A percentile compares a stretch with the other conserved stretches of the same genome.
phyloP scores from a whole-genome alignment of 257 asterid genomes.

The Solanum verrucosum region DNA sequence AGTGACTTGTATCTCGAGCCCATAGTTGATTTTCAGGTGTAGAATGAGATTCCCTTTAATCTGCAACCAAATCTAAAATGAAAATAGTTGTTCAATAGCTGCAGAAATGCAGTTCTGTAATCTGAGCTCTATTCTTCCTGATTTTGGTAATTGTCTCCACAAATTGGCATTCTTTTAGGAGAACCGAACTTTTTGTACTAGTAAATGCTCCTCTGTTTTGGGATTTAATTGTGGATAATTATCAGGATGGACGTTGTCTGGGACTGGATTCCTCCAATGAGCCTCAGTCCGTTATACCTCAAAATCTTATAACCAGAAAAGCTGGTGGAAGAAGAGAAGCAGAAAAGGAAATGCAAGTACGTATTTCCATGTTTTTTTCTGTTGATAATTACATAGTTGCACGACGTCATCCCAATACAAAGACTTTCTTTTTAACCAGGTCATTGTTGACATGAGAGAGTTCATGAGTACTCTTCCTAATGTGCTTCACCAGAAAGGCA shows the following conservation, averaged over 20 bases:
- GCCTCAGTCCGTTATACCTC: conserved; percentile 53
- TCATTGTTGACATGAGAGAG: conserved; percentile 99
- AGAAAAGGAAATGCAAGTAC: conserved; percentile 77
- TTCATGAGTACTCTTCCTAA: conserved; percentile 99
- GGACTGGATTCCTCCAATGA: conserved; percentile 45
- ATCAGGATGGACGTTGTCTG: conserved; percentile 62
- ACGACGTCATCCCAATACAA: background rate
- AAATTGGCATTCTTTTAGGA: background rate
- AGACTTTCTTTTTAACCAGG: conserved; percentile 24
- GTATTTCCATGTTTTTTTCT: conserved; percentile 4
- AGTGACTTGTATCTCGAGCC: background rate
- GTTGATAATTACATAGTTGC: background rate
- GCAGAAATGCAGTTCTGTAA: background rate
- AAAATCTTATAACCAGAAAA: conserved; percentile 70
- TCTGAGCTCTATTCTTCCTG: background rate
- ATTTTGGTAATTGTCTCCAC: background rate
- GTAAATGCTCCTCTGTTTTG: background rate
- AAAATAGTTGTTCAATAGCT: background rate
- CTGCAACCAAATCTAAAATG: background rate
- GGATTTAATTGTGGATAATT: conserved; percentile 9
- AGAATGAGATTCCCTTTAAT: background rate
- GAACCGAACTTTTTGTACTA: background rate
- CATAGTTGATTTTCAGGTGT: background rate
- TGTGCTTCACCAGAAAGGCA: conserved; percentile 92
- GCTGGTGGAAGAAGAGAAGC: conserved; percentile 90